Evolutionary conservation across 2,329 filamentous ascomycete species (phyloP).

Genomic region (Epichloe coenophiala): DNA sequence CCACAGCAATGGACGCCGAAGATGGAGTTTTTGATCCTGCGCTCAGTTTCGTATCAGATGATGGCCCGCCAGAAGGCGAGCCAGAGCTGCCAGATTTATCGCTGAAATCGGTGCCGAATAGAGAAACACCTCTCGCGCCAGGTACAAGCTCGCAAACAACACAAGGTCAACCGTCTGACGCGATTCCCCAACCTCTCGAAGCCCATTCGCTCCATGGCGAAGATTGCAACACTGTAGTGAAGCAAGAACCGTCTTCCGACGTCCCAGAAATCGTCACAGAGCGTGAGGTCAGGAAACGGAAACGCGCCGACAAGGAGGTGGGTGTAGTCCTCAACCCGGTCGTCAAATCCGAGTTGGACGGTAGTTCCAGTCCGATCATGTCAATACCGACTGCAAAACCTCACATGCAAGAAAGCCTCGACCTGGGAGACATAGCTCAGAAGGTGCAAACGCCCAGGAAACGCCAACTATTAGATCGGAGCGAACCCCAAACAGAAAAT

Average conservation of each 20-base stretch:
- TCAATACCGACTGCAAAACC: slow-evolving; percentile 12
- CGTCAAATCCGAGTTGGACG: slow-evolving; percentile 28
- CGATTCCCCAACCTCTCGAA: slow-evolving; percentile 12
- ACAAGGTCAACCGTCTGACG: slow-evolving; percentile 14
- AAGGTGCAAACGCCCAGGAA: slow-evolving; percentile 24
- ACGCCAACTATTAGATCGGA: slow-evolving; percentile 14
- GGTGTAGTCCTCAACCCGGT: slow-evolving; percentile 15
- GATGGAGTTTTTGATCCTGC: neutral
- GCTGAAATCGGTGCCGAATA: neutral
- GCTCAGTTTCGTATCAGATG: slow-evolving; percentile 3
- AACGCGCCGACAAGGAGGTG: slow-evolving; percentile 15
- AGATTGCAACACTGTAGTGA: slow-evolving; percentile 18
- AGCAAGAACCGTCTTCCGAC: slow-evolving; percentile 42
- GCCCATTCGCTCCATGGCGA: slow-evolving; percentile 8
- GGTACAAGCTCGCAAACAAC: slow-evolving; percentile 15
- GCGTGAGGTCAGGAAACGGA: slow-evolving; percentile 34
- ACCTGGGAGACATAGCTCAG: slow-evolving; percentile 30
- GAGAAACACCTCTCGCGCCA: slow-evolving; percentile 4
- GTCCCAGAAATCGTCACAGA: slow-evolving; percentile 36
- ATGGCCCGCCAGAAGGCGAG: neutral
- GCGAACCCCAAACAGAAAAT: slow-evolving; percentile 4
- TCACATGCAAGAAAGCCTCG: slow-evolving; percentile 41
- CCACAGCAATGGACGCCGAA: slow-evolving; percentile 3
- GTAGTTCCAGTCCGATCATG: slow-evolving; percentile 17
- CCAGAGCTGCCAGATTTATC: slow-evolving; percentile 1